A percentile compares a stretch with the other conserved stretches of the same genome.
Conservation (phyloP, 2,329 filamentous ascomycete species). For the Fusarium tanahbumbuense region DNA sequence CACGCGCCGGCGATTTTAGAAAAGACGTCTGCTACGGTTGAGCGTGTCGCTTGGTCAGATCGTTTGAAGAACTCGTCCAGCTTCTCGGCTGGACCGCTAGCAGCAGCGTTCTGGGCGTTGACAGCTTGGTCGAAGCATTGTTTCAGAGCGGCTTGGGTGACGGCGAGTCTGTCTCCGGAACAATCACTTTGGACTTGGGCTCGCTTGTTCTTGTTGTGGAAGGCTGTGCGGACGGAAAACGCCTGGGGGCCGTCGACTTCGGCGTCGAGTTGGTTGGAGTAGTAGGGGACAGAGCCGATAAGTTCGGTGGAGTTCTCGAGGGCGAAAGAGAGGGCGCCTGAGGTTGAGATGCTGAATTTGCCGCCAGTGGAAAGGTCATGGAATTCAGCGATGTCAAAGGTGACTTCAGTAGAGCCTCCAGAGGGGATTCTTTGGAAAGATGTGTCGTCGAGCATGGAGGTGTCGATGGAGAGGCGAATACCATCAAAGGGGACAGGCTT, state of each 20-base stretch:
- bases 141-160: conserved; percentile 62
- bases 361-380: conserved; percentile 66
- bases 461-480: conserved; percentile 62
- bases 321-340: conserved; percentile 68
- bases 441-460: conserved; percentile 57
- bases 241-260: conserved; percentile 68
- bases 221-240: conserved; percentile 60
- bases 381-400: conserved; percentile 66
- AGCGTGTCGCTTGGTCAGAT: conserved; percentile 57
- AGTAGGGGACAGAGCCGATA: conserved; percentile 65
- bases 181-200: conserved; percentile 65
- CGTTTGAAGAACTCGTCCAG: conserved; percentile 74
- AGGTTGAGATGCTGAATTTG: conserved; percentile 65
- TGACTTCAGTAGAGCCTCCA: conserved; percentile 62
- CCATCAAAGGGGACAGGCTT: conserved; percentile 63
- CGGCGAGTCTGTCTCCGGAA: conserved; percentile 58
- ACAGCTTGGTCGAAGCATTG: conserved; percentile 66
- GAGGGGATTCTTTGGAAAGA: conserved; percentile 63
- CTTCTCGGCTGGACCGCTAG: conserved; percentile 61
- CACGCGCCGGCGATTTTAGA: conserved; percentile 67
- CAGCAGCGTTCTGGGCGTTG: conserved; percentile 63
- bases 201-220: conserved; percentile 64
- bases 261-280: conserved; percentile 69
- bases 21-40: conserved; percentile 63
- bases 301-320: conserved; percentile 63